Percentiles rank a stretch among this genome's conserved stretches.
phyloP scores from a whole-genome alignment of 2,329 filamentous ascomycete genomes.

The Sarocladiaceae sp. region DNA sequence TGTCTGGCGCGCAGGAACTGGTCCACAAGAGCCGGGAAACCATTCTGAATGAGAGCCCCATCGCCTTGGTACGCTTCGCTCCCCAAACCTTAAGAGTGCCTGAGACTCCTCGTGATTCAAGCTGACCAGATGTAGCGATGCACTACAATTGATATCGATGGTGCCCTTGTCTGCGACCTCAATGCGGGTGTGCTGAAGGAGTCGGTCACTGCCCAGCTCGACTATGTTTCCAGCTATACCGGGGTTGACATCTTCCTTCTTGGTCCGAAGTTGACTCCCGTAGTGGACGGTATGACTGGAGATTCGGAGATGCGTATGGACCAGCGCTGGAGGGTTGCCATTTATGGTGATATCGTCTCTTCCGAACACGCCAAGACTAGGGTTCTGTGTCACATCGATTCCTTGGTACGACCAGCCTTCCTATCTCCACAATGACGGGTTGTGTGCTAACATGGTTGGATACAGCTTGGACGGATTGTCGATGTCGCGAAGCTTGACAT shows the following conservation, averaged over 20 bases:
- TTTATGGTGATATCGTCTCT: conserved; percentile 93
- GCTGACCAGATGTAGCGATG: conserved; percentile 60
- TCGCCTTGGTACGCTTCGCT: conserved; percentile 71
- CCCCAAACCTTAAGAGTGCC: not conserved
- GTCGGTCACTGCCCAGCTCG: conserved; percentile 77
- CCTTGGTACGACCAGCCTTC: conserved; percentile 58
- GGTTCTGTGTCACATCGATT: conserved; percentile 94
- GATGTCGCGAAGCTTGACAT: conserved; percentile 80
- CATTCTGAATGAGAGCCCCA: conserved; percentile 86
- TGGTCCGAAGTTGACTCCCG: conserved; percentile 79
- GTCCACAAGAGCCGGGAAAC: conserved; percentile 87
- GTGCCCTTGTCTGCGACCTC: conserved; percentile 78
- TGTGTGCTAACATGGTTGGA: conserved; percentile 14
- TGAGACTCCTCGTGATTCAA: conserved; percentile 11
- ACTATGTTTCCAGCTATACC: conserved; percentile 81
- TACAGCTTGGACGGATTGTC: conserved; percentile 66
- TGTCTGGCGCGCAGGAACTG: conserved; percentile 81
- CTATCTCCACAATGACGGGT: not conserved
- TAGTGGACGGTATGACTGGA: conserved; percentile 70
- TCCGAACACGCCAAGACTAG: conserved; percentile 96
- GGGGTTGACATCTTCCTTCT: conserved; percentile 96
- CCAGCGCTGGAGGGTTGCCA: conserved; percentile 85
- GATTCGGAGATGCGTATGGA: conserved; percentile 81
- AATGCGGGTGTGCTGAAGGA: conserved; percentile 64
- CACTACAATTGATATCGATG: conserved; percentile 89